A percentile compares a stretch with the other conserved stretches of the same genome.
Evolutionary conservation across 148 eudicot species (phyloP).

Genomic region (Camellia granthamiana): DNA sequence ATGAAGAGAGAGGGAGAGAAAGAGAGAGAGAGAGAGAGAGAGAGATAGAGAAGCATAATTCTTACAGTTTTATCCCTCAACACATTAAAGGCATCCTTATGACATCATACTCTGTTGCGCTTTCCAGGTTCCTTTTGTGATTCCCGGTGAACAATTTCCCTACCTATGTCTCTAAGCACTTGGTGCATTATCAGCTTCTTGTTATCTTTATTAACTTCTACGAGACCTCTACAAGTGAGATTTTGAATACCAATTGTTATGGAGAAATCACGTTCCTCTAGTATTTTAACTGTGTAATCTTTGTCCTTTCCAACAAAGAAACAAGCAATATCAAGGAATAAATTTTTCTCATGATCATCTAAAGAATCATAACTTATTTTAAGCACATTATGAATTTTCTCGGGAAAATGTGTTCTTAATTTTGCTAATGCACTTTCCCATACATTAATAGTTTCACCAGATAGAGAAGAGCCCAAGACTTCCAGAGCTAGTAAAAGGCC

Average conservation of each 20-base stretch:
- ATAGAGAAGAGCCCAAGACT: conserved; percentile 19
- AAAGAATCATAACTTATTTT: not conserved
- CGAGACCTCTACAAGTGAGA: not conserved
- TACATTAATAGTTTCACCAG: not conserved
- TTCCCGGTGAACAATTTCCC: not conserved
- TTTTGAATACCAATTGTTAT: not conserved
- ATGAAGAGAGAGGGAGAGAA: too few relatives aligned
- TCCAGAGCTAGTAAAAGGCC: conserved; percentile 20
- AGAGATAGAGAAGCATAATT: not conserved
- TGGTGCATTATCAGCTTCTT: not conserved
- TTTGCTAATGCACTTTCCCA: conserved; percentile 21
- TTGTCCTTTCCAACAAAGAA: not conserved
- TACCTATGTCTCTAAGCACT: not conserved
- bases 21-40: not conserved
- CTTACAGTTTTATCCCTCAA: not conserved
- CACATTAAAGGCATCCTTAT: not conserved
- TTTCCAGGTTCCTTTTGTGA: not conserved
- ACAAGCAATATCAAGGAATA: not conserved
- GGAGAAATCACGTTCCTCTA: not conserved
- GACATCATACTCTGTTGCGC: conserved; percentile 11
- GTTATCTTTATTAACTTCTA: not conserved
- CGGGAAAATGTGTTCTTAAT: not conserved
- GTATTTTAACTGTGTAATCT: not conserved
- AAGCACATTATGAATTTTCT: not conserved
- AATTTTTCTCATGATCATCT: not conserved